Conservation (phyloP, 129 eudicot species). For the Helichrysum umbraculigerum region DNA sequence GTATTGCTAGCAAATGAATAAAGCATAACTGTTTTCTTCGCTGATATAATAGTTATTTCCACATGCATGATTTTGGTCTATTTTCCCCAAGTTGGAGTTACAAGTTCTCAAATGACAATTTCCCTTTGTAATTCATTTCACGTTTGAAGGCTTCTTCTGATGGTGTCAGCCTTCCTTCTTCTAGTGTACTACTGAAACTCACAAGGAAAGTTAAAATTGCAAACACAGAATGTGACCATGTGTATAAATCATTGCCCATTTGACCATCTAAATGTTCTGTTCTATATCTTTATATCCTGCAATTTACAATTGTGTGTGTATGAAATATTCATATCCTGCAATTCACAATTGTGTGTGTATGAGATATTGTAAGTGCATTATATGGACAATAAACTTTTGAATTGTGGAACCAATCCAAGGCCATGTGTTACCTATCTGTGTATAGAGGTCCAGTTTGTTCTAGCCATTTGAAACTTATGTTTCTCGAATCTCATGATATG, state of each 20-base stretch:
- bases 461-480: background rate
- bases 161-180: background rate
- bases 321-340: background rate
- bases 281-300: background rate
- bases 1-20: background rate
- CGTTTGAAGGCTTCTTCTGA: background rate
- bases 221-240: background rate
- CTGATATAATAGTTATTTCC: background rate
- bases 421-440: background rate
- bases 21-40: background rate
- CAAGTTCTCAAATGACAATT: slow-evolving; percentile 1
- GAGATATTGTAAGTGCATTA: background rate
- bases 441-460: background rate
- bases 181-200: background rate
- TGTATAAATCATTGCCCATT: background rate
- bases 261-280: background rate
- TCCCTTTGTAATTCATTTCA: background rate
- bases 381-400: background rate
- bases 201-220: background rate
- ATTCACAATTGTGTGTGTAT: background rate
- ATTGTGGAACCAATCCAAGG: background rate
- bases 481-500: background rate
- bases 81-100: background rate
- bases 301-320: background rate
- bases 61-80: slow-evolving; percentile 1